A percentile compares a stretch with the other conserved stretches of the same genome.
Evolutionary conservation across 352 stramenopile species (phyloP).

Genomic region (Albugo laibachii): DNA sequence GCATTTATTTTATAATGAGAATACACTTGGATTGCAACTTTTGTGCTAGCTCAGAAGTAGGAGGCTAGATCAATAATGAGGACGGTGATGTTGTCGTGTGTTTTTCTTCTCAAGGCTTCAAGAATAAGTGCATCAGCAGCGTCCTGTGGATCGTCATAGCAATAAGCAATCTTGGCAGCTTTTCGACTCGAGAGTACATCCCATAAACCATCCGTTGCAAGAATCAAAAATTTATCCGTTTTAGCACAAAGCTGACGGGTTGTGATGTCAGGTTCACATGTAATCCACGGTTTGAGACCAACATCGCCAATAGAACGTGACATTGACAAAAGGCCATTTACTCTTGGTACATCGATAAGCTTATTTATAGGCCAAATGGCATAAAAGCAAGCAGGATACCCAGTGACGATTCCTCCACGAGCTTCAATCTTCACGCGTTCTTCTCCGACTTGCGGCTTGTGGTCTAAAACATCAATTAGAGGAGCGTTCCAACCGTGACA

Average conservation of each 20-base stretch:
- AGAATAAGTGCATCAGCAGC: slow-evolving; percentile 36
- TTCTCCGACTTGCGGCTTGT: slow-evolving; percentile 63
- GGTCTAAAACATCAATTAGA: slow-evolving; percentile 15
- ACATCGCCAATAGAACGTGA: slow-evolving; percentile 68
- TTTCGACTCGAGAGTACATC: slow-evolving; percentile 53
- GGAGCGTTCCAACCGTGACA: neutral
- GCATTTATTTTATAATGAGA: too few species aligned
- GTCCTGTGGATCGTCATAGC: slow-evolving; percentile 26
- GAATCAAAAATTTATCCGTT: slow-evolving; percentile 50
- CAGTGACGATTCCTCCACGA: slow-evolving; percentile 43
- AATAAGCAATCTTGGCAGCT: slow-evolving; percentile 30
- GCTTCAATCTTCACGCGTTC: slow-evolving; percentile 49
- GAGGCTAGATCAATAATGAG: slow-evolving; percentile 42
- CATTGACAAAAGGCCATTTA: slow-evolving; percentile 65
- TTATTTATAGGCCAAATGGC: slow-evolving; percentile 55
- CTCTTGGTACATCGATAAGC: slow-evolving; percentile 54
- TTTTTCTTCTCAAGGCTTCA: slow-evolving; percentile 28
- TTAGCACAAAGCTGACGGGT: slow-evolving; percentile 27
- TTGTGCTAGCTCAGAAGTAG: slow-evolving; percentile 8
- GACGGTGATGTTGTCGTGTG: slow-evolving; percentile 63
- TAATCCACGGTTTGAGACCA: slow-evolving; percentile 53
- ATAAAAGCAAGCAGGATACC: slow-evolving; percentile 39
- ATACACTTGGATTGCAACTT: too few species aligned
- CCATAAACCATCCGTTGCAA: slow-evolving; percentile 69
- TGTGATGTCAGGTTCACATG: slow-evolving; percentile 56